These are phyloP conservation scores for Ceratocystis colombiana DNA, from an alignment of 2,329 filamentous ascomycete genomes.

Conservation along the genomic window DNA sequence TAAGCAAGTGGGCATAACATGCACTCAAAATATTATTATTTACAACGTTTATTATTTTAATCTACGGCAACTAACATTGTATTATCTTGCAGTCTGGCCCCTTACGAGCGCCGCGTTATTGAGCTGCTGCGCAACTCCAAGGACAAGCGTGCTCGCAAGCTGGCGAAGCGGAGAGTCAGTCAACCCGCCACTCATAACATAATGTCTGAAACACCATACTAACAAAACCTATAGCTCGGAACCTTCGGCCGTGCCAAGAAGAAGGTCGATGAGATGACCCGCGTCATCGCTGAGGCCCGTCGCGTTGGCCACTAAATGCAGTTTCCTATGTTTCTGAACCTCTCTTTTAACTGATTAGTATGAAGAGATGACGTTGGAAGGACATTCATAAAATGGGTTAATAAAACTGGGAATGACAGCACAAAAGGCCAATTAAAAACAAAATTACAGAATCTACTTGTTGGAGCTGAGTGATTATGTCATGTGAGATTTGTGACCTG, in stretches of 20 bases:
- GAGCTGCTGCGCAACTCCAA: slow-evolving; percentile 98
- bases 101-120: slow-evolving; percentile 97
- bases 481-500: not conserved
- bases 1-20: not conserved
- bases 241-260: slow-evolving; percentile 98
- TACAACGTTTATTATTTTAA: not conserved
- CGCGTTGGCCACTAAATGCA: slow-evolving; percentile 47
- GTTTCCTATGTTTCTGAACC: slow-evolving; percentile 18
- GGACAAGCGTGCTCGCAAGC: slow-evolving; percentile 98
- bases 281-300: slow-evolving; percentile 94
- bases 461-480: not conserved
- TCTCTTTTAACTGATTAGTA: not conserved
- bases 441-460: slow-evolving; percentile 7
- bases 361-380: slow-evolving; percentile 12
- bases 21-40: not conserved
- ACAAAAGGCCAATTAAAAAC: slow-evolving; percentile 25
- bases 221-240: slow-evolving; percentile 57
- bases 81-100: slow-evolving; percentile 53
- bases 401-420: slow-evolving; percentile 25
- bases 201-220: slow-evolving; percentile 25
- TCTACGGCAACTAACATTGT: slow-evolving; percentile 4
- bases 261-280: slow-evolving; percentile 98
- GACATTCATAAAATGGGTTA: slow-evolving; percentile 18
- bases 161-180: slow-evolving; percentile 96
- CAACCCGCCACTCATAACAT: not conserved